These are phyloP conservation scores for Diaporthe capsici DNA, from an alignment of 2,329 filamentous ascomycete species.

Conservation along the genomic window DNA sequence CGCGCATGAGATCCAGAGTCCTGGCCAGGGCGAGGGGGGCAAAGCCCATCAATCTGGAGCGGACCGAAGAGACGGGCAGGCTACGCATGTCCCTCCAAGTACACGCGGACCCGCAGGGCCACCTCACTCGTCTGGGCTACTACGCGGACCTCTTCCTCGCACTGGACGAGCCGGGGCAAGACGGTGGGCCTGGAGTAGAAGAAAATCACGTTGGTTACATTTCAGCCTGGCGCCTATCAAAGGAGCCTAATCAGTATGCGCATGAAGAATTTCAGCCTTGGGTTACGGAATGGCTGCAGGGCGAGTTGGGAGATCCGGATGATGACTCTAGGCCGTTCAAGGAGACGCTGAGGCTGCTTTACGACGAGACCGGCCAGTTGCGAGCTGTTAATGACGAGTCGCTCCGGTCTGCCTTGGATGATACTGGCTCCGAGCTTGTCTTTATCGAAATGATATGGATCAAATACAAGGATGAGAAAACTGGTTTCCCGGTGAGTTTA, in stretches of 20 bases:
- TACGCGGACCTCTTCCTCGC: constrained; percentile 12
- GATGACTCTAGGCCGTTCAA: constrained; percentile 16
- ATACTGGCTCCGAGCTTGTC: constrained; percentile 7
- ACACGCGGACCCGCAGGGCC: constrained; percentile 3
- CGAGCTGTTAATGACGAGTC: not conserved
- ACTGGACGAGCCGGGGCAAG: not conserved
- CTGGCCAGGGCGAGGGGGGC: not conserved
- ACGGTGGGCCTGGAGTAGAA: not conserved
- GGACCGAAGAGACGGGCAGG: not conserved
- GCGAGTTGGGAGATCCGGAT: not conserved
- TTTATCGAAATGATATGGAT: constrained; percentile 20
- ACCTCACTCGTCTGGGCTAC: constrained; percentile 20
- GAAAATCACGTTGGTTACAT: constrained; percentile 8
- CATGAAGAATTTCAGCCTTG: not conserved
- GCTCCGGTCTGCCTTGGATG: not conserved
- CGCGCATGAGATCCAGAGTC: not conserved
- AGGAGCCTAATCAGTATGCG: not conserved
- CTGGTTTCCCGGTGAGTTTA: not conserved
- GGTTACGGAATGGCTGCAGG: constrained; percentile 18
- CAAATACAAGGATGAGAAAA: not conserved
- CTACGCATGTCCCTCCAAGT: constrained; percentile 15
- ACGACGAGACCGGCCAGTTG: not conserved
- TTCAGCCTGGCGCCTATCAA: constrained; percentile 24
- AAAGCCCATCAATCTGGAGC: not conserved
- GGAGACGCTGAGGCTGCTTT: constrained; percentile 17